Conservation (phyloP, 1,284 basidiomycete genomes). For the Pascua sp. region DNA sequence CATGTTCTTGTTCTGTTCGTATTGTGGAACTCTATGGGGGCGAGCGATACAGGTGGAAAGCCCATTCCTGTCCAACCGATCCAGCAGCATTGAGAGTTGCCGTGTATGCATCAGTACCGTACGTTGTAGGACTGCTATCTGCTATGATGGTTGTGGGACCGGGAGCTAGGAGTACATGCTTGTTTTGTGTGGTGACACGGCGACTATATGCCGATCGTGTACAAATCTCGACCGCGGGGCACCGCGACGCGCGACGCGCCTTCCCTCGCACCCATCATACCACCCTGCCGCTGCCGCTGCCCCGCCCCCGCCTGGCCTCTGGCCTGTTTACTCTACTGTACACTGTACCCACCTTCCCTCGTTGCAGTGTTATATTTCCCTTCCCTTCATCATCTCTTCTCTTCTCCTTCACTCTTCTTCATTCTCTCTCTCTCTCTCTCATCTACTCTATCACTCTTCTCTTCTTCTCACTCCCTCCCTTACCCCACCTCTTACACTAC, state of each 20-base stretch:
- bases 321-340: no score
- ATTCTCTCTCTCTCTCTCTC: background rate
- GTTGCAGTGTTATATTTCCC: no score
- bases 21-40: slow-evolving; percentile 42
- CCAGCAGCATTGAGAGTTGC: no score
- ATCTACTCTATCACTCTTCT: no score
- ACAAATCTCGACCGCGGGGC: background rate
- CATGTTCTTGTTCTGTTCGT: slow-evolving; percentile 45
- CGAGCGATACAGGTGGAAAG: slow-evolving; percentile 29
- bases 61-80: slow-evolving; percentile 3
- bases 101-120: no score
- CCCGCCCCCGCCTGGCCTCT: no score
- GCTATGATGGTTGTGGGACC: background rate
- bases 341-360: no score
- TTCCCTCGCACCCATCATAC: no score
- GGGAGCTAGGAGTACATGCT: background rate
- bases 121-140: background rate
- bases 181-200: background rate
- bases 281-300: no score
- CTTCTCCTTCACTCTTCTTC: no score
- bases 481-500: no score
- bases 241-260: background rate
- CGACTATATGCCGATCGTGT: background rate
- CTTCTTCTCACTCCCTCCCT: background rate
- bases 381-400: no score